phyloP scores from a whole-genome alignment of 139 green algal genomes.

The Coelastrella sp. region DNA sequence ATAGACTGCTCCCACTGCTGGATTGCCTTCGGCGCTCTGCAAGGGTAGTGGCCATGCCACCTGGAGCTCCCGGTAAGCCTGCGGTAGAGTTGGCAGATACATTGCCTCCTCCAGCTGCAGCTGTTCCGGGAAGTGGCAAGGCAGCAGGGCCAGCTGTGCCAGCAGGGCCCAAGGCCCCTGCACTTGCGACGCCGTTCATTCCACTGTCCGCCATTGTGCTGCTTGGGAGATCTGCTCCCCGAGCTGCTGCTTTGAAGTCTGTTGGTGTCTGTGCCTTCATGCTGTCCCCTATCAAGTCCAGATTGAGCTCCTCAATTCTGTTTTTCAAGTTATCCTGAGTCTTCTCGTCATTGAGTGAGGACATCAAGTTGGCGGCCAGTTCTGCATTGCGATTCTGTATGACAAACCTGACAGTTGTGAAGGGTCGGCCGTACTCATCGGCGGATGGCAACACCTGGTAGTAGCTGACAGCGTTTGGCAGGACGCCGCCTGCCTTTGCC shows the following conservation, averaged over 20 bases:
- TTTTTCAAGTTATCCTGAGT: constrained; percentile 42
- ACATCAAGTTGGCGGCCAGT: constrained; percentile 22
- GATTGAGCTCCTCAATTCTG: constrained; percentile 28
- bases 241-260: constrained; percentile 27
- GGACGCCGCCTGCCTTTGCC: constrained; percentile 33
- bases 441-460: constrained; percentile 36
- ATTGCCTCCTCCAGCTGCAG: neutral
- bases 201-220: constrained; percentile 36
- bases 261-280: constrained; percentile 41
- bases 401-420: constrained; percentile 29
- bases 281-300: constrained; percentile 32
- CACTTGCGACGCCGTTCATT: constrained; percentile 17
- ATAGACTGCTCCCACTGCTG: no score
- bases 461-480: constrained; percentile 35
- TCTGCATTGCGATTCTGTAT: constrained; percentile 15
- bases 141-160: no score
- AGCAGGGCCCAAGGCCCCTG: neutral
- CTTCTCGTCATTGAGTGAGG: constrained; percentile 28
- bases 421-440: constrained; percentile 19
- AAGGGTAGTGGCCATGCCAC: neutral
- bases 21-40: neutral
- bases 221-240: neutral
- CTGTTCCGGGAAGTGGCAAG: neutral
- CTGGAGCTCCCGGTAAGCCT: neutral
- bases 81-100: constrained; percentile 15